Percentiles rank a stretch among this genome's conserved stretches.
Conservation (phyloP, 2,329 filamentous ascomycete genomes). For the Podosphaera leucotricha region DNA sequence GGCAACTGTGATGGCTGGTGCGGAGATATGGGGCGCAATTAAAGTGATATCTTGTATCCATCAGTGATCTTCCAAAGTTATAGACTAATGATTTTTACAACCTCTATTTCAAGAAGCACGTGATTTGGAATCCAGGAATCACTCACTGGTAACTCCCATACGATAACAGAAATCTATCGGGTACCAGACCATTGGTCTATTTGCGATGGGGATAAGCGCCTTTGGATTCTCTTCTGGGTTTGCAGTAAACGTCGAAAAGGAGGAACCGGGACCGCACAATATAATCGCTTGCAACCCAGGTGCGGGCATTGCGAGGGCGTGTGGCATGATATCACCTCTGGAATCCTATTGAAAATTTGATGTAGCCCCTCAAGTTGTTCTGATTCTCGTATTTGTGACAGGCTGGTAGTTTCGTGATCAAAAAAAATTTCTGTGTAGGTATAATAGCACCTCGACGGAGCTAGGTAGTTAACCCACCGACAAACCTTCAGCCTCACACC, state of each 20-base stretch:
- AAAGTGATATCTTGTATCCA: slow-evolving; percentile 32
- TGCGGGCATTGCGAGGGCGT: slow-evolving; percentile 48
- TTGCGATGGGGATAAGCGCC: slow-evolving; percentile 60
- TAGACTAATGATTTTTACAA: background rate
- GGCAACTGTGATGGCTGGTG: slow-evolving; percentile 41
- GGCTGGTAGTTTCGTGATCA: no score
- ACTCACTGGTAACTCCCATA: slow-evolving; percentile 49
- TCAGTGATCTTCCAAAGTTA: slow-evolving; percentile 3
- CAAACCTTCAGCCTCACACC: background rate
- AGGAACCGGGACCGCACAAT: slow-evolving; percentile 60
- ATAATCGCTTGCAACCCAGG: slow-evolving; percentile 65
- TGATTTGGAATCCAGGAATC: slow-evolving; percentile 1
- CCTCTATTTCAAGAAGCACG: background rate
- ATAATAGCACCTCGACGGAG: background rate
- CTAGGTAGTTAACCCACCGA: background rate
- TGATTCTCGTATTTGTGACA: background rate
- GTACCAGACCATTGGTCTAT: slow-evolving; percentile 78
- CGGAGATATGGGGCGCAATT: slow-evolving; percentile 39
- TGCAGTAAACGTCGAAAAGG: slow-evolving; percentile 61
- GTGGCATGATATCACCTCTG: slow-evolving; percentile 34
- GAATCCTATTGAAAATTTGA: background rate
- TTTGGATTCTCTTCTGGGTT: slow-evolving; percentile 63
- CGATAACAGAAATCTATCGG: slow-evolving; percentile 67
- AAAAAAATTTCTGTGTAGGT: no score
- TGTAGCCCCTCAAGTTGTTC: background rate